Conservation (phyloP, 2,329 filamentous ascomycete genomes). For the Verticillium nubilum region DNA sequence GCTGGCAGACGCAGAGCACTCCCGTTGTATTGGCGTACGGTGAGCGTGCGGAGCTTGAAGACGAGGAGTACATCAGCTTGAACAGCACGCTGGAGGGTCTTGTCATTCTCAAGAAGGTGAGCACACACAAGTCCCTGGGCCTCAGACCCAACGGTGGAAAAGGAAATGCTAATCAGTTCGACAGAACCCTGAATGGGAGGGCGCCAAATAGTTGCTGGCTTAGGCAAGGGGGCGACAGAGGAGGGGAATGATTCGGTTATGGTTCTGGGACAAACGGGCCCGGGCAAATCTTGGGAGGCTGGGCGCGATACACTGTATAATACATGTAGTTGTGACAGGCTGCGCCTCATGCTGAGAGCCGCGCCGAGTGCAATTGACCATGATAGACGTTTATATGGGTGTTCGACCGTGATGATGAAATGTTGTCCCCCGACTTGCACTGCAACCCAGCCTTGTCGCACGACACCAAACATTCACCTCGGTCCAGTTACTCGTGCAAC, state of each 20-base stretch:
- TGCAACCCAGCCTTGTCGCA: no score
- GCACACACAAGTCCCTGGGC: background rate
- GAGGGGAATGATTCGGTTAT: background rate
- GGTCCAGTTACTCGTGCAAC: no score
- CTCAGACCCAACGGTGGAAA: background rate
- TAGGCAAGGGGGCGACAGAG: background rate
- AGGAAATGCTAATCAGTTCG: background rate
- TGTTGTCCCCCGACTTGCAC: no score
- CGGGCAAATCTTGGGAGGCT: background rate
- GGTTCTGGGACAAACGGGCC: conserved; percentile 6
- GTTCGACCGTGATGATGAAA: no score
- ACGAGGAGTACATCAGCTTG: conserved; percentile 93
- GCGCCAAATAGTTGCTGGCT: conserved; percentile 31
- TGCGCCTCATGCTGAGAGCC: background rate
- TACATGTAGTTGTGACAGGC: conserved; percentile 7
- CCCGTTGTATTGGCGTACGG: conserved; percentile 91
- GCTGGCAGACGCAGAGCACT: conserved; percentile 99
- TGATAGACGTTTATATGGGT: background rate
- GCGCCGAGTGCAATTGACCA: background rate
- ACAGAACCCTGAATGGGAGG: conserved; percentile 52
- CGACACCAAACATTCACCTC: no score
- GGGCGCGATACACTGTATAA: conserved; percentile 14
- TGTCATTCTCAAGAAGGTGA: conserved; percentile 93
- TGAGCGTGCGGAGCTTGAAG: conserved; percentile 92
- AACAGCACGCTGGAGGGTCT: conserved; percentile 89